Evolutionary conservation across 192 early-diverging fungal species (phyloP).

Genomic region (Coemansia sp.): DNA sequence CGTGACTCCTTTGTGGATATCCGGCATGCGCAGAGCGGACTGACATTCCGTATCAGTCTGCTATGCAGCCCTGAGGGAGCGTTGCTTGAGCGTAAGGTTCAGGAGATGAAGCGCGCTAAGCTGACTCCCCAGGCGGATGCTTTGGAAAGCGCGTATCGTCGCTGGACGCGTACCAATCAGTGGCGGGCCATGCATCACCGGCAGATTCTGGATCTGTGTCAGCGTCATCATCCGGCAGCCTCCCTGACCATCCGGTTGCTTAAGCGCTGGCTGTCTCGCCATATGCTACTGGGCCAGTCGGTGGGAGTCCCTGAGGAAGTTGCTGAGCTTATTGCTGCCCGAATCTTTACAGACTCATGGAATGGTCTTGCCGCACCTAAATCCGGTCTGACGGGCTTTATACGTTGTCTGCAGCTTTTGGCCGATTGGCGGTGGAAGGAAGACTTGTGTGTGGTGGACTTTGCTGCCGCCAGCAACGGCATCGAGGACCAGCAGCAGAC

Average conservation of each 20-base stretch:
- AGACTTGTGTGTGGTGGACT: slow-evolving; percentile 77
- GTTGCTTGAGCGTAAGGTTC: slow-evolving; percentile 57
- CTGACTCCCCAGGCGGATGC: slow-evolving; percentile 55
- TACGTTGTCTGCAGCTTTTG: slow-evolving; percentile 72
- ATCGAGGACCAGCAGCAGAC: slow-evolving; percentile 14
- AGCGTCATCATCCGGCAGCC: slow-evolving; percentile 65
- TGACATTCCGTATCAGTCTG: slow-evolving; percentile 78
- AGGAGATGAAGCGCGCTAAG: slow-evolving; percentile 33
- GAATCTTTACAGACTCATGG: slow-evolving; percentile 62
- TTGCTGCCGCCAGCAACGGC: slow-evolving; percentile 55
- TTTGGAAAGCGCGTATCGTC: slow-evolving; percentile 25
- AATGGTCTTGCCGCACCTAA: slow-evolving; percentile 59
- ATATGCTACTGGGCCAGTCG: slow-evolving; percentile 67
- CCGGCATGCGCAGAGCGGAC: slow-evolving; percentile 60
- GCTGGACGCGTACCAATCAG: slow-evolving; percentile 28
- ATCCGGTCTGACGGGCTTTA: slow-evolving; percentile 71
- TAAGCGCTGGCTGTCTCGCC: slow-evolving; percentile 88
- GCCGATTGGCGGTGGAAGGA: slow-evolving; percentile 72
- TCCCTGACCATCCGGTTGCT: slow-evolving; percentile 78
- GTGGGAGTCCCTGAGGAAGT: slow-evolving; percentile 67
- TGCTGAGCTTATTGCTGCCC: slow-evolving; percentile 71
- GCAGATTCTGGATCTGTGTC: slow-evolving; percentile 73
- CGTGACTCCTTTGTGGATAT: slow-evolving; percentile 67
- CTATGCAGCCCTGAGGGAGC: slow-evolving; percentile 67
- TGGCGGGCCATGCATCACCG: slow-evolving; percentile 42